phyloP scores from a whole-genome alignment of 306 rosid genomes.

The Calophaca sinica region DNA sequence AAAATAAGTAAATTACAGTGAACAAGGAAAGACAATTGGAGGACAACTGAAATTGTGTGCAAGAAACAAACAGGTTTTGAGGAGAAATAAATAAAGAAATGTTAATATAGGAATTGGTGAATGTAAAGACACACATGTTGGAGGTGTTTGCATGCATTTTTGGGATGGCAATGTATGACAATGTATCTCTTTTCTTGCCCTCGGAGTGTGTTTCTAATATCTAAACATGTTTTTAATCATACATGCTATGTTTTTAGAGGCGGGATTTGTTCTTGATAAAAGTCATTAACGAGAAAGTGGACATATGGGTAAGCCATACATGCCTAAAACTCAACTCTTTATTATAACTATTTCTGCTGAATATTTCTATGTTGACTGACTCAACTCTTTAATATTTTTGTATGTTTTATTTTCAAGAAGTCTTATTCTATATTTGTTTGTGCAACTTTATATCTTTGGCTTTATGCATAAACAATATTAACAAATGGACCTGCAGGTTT shows the following conservation, averaged over 20 bases:
- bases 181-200: too few species aligned
- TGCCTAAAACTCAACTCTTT: conserved; percentile 28
- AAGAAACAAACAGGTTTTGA: conserved; percentile 25
- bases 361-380: conserved; percentile 7
- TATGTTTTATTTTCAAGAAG: too few species aligned
- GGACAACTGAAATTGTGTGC: conserved; percentile 9
- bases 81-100: conserved; percentile 18
- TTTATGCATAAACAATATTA: too few species aligned
- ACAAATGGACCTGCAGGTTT: too few species aligned
- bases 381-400: too few species aligned
- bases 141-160: conserved; percentile 51
- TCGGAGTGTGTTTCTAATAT: too few species aligned
- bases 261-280: conserved; percentile 92
- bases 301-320: conserved; percentile 82
- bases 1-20: too few species aligned
- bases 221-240: too few species aligned
- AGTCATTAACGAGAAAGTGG: conserved; percentile 86
- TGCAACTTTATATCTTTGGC: too few species aligned
- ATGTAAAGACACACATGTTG: conserved; percentile 45
- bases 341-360: conserved; percentile 8
- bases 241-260: conserved; percentile 42
- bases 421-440: too few species aligned
- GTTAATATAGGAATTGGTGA: conserved; percentile 32
- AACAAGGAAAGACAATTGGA: too few species aligned
- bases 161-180: conserved; percentile 44